A percentile compares a stretch with the other conserved stretches of the same genome.
These are phyloP conservation scores for Microbotryum intermedium DNA, from an alignment of 1,284 basidiomycete genomes.

Conservation along the genomic window DNA sequence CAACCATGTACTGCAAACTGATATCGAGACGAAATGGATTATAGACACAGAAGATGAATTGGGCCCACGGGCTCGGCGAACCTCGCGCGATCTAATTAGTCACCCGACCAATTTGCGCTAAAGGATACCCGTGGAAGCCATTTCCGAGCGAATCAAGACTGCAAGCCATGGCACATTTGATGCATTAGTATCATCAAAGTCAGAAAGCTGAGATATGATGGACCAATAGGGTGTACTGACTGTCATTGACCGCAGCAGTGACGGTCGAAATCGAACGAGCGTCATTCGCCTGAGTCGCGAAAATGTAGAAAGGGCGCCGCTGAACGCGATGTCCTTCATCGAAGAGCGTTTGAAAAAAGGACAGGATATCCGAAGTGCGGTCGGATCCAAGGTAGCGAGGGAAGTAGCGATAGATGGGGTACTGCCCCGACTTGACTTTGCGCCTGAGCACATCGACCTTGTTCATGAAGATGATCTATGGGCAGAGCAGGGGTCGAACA, in stretches of 20 bases:
- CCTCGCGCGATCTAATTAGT: too few relatives aligned
- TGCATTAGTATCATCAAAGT: not conserved
- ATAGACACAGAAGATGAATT: too few relatives aligned
- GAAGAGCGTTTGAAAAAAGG: not conserved
- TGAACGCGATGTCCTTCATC: not conserved
- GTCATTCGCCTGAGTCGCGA: conserved; percentile 9
- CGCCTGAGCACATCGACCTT: conserved; percentile 2
- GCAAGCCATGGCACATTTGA: not conserved
- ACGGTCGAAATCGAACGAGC: not conserved
- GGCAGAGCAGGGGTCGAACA: too few relatives aligned
- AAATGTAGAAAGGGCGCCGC: conserved; percentile 1
- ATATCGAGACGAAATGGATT: too few relatives aligned
- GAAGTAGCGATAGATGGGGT: conserved; percentile 1
- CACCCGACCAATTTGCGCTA: not conserved
- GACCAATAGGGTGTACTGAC: not conserved
- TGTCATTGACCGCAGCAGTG: conserved; percentile 1
- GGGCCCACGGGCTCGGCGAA: too few relatives aligned
- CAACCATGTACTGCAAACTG: too few relatives aligned
- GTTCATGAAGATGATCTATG: conserved; percentile 4
- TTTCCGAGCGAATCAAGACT: conserved; percentile 5
- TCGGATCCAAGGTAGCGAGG: not conserved
- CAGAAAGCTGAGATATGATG: not conserved
- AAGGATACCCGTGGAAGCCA: conserved; percentile 2
- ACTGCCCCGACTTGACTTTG: conserved; percentile 1
- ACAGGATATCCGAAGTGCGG: not conserved